Evolutionary conservation across 1,284 basidiomycete genomes (phyloP), one percentile per base, ranked within the genome.

Genomic region (Melampsora americana): DNA sequence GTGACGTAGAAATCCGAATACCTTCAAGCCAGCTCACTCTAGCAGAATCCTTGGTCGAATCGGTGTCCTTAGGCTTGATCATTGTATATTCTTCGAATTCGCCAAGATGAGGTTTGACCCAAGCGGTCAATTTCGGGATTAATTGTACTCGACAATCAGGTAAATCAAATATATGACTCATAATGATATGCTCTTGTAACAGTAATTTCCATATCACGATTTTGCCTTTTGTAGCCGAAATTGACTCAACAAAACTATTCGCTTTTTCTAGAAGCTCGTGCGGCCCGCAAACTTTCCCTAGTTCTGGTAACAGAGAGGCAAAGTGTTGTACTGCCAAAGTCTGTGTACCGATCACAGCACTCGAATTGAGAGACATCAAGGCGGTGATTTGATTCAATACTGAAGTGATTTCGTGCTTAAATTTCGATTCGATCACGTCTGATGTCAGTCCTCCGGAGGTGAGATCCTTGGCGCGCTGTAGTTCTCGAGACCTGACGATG

Each of bases 71-170:
- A 0, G 86, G 83, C 86, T 79, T 89, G 87, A 59, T 86, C 83
- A 81, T 88, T n/a, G 75, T 20, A 26, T 77, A 90, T 81, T 93
- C 91, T 78, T 96, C 93, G 81, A 91, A 96, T 23, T 87, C 86
- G n/a, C 95, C 95, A 79, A 98, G 91, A 82, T 95, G 90, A 0
- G 94, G 93, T 81, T 94, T 95, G 79, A 98, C 90, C 93, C 94
- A 97, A 28, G 90, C 87, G 3, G 94, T 89, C 48, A 98, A 88
- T 35, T 90, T 89, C 75, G 96, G 95, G 6, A 96, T 89, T 26
- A 99, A 86, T 18, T 92, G 84, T 0, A 90, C 87, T 18, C 95
- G 89, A 11, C 91, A 90, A 75, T 91, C 87, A 3, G 89, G 84
- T 78, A 90, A 89, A 79, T 95, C 92, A 81, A 98, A 96, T 53